phyloP scores from a whole-genome alignment of 805 yeast genomes.

The Suhomyces sp. region DNA sequence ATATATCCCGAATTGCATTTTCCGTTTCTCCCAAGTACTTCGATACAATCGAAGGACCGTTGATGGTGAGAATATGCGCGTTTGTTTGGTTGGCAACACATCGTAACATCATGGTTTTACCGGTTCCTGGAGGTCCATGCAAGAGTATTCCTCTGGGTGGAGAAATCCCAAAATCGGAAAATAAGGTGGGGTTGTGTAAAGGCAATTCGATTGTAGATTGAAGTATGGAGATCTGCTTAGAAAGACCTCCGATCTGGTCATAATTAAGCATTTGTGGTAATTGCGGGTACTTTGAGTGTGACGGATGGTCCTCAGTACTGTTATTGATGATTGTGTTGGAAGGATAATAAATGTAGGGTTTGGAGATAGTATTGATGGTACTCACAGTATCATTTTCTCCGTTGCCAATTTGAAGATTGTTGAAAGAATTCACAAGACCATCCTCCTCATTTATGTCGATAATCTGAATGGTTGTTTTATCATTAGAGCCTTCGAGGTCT shows the following conservation, averaged over 20 bases:
- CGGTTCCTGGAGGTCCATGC: conserved; percentile 98
- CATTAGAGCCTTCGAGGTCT: conserved; percentile 19
- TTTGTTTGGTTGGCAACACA: conserved; percentile 76
- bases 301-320: conserved; percentile 7
- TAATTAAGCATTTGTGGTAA: conserved; percentile 48
- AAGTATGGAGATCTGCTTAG: conserved; percentile 57
- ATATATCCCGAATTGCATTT: conserved; percentile 72
- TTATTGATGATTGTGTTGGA: conserved; percentile 13
- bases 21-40: conserved; percentile 96
- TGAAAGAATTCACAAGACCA: conserved; percentile 36
- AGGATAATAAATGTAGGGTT: conserved; percentile 45
- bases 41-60: conserved; percentile 90
- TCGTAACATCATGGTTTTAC: conserved; percentile 84
- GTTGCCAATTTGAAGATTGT: conserved; percentile 30
- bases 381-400: conserved; percentile 5
- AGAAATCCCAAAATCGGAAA: conserved; percentile 78
- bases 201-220: conserved; percentile 77
- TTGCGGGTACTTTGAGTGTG: conserved; percentile 38
- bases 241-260: conserved; percentile 73
- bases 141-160: conserved; percentile 93
- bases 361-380: conserved; percentile 37
- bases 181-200: conserved; percentile 70
- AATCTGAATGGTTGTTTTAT: conserved; percentile 15
- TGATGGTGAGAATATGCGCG: conserved; percentile 82
- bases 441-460: conserved; percentile 24